Conservation (phyloP, 257 asterid genomes). For the Paraleonurus japonicus region DNA sequence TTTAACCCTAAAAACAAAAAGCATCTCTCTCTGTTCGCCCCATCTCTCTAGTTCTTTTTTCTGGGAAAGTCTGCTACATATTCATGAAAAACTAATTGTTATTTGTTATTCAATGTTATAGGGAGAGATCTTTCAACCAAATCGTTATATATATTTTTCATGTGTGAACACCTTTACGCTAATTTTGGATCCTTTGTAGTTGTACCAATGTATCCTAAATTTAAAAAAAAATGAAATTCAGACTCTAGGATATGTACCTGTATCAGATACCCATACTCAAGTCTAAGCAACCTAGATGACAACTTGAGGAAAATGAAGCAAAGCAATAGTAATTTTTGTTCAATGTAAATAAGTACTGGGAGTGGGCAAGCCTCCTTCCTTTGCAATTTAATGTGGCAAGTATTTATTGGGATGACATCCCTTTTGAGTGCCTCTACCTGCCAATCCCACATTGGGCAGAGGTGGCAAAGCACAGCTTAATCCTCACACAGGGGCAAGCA, state of each 20-base stretch:
- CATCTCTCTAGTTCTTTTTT: neutral
- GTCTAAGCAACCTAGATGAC: neutral
- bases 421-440: neutral
- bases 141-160: neutral
- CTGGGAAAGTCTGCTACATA: neutral
- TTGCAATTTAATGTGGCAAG: neutral
- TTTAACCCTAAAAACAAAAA: neutral
- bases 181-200: neutral
- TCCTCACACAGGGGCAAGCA: neutral
- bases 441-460: neutral
- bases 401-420: neutral
- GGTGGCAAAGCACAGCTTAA: neutral
- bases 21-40: neutral
- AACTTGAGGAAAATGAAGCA: slow-evolving; percentile 1
- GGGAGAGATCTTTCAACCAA: neutral
- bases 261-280: neutral
- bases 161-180: neutral
- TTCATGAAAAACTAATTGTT: neutral
- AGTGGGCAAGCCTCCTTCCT: no score
- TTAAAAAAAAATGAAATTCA: neutral
- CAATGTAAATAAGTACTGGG: neutral
- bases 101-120: neutral
- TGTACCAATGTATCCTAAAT: neutral
- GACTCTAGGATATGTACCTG: neutral
- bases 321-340: neutral